Evolutionary conservation across 257 asterid genomes (phyloP).

Genomic region (Capsicum pubescens): DNA sequence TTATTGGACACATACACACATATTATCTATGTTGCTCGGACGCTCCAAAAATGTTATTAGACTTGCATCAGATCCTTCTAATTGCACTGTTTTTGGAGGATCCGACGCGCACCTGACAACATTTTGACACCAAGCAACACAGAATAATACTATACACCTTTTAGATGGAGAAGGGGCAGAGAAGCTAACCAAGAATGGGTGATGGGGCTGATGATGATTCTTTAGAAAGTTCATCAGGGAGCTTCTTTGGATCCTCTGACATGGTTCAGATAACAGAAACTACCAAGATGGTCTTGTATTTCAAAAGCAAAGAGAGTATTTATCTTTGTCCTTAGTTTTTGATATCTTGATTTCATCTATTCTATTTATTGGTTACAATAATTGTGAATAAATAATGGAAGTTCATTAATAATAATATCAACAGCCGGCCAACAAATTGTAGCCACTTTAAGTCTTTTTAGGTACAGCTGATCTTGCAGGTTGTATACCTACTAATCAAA

Average conservation of each 20-base stretch:
- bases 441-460: not conserved
- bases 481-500: conserved; percentile 13
- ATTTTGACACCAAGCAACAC: not conserved
- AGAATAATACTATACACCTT: not conserved
- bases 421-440: conserved; percentile 26
- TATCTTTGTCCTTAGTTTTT: not conserved
- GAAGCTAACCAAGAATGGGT: conserved; percentile 21
- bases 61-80: not conserved
- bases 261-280: conserved; percentile 6
- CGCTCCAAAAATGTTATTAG: not conserved
- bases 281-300: not conserved
- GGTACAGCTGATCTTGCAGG: conserved; percentile 9
- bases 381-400: not conserved
- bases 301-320: not conserved
- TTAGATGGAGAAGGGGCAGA: not conserved
- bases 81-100: not conserved
- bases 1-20: not conserved
- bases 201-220: conserved; percentile 3
- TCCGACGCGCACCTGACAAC: not conserved
- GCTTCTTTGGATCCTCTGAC: conserved; percentile 25
- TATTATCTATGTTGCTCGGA: not conserved
- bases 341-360: conserved; percentile 15
- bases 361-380: not conserved
- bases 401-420: not conserved
- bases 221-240: not conserved